These are phyloP conservation scores for Pyricularia sp. DNA, from an alignment of 2,329 filamentous ascomycete species.

Conservation along the genomic window DNA sequence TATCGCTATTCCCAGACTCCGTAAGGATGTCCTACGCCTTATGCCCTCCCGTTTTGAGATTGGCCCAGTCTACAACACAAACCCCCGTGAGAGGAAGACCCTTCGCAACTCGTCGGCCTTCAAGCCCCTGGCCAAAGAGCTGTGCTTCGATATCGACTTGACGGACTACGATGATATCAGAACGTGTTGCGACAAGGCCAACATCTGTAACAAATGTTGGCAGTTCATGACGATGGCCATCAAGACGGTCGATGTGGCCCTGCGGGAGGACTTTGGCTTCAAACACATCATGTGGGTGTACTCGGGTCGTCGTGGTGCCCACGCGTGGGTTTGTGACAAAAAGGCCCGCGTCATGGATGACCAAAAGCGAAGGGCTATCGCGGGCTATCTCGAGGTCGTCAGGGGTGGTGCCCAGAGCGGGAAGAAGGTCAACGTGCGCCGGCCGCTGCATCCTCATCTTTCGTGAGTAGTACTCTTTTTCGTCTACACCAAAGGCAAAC, in stretches of 20 bases:
- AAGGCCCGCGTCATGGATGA: conserved; percentile 77
- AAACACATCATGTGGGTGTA: conserved; percentile 98
- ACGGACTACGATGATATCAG: conserved; percentile 97
- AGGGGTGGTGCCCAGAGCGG: conserved; percentile 74
- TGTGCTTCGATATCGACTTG: conserved; percentile 99
- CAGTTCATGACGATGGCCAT: conserved; percentile 96
- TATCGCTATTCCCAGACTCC: conserved; percentile 40
- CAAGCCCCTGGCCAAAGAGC: conserved; percentile 77
- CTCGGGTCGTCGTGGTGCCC: conserved; percentile 86
- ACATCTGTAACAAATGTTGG: conserved; percentile 93
- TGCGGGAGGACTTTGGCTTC: conserved; percentile 93
- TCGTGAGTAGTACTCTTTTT: conserved; percentile 25
- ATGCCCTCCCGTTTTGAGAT: conserved; percentile 96
- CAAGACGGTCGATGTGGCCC: conserved; percentile 74
- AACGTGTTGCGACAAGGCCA: conserved; percentile 86
- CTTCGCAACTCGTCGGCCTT: conserved; percentile 71
- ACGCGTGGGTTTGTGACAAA: conserved; percentile 96
- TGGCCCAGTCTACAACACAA: conserved; percentile 88
- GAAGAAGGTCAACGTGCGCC: conserved; percentile 71
- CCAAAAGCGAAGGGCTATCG: conserved; percentile 69
- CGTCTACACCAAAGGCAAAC: not conserved
- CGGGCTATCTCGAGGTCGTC: conserved; percentile 82
- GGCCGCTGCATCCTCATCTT: conserved; percentile 84
- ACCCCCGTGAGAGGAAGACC: conserved; percentile 85
- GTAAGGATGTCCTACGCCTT: conserved; percentile 78